phyloP scores from a whole-genome alignment of 1,139 yeast genomes.

The Candida sanyaensis region DNA sequence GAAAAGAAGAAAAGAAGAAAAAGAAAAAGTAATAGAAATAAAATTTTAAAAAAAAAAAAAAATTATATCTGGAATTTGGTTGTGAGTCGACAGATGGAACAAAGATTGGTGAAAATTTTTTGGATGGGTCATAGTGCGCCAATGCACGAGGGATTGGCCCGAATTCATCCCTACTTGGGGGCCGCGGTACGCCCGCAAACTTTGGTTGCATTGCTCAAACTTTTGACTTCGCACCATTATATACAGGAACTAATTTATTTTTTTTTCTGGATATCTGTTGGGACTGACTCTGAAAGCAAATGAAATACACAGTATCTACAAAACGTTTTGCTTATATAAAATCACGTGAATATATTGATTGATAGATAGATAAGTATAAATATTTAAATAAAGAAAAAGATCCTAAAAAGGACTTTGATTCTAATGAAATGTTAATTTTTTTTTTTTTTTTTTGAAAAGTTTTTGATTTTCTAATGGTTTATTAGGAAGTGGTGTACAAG shows the following conservation, averaged over 20 bases:
- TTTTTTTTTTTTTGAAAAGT: not conserved
- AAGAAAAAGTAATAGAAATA: slow-evolving; percentile 4
- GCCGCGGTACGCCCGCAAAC: not conserved
- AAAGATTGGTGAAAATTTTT: not conserved
- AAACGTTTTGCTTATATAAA: not conserved
- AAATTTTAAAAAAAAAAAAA: not conserved
- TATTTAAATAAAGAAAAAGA: not conserved
- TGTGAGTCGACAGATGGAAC: not conserved
- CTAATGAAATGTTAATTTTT: not conserved
- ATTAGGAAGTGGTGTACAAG: not conserved
- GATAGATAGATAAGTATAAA: not conserved
- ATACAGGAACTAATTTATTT: not conserved
- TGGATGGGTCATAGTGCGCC: slow-evolving; percentile 3
- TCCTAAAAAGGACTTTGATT: not conserved
- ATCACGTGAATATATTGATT: not conserved
- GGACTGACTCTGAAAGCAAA: not conserved
- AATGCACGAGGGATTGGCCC: not conserved
- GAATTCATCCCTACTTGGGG: no score
- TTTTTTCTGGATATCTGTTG: not conserved
- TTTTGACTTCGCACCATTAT: not conserved
- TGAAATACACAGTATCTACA: no score
- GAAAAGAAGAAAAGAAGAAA: slow-evolving; percentile 3
- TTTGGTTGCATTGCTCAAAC: no score
- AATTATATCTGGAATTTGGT: not conserved
- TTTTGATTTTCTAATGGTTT: not conserved